A percentile compares a stretch with the other conserved stretches of the same genome.
Evolutionary conservation across 805 yeast species (phyloP).

Genomic region (Candida awuae): DNA sequence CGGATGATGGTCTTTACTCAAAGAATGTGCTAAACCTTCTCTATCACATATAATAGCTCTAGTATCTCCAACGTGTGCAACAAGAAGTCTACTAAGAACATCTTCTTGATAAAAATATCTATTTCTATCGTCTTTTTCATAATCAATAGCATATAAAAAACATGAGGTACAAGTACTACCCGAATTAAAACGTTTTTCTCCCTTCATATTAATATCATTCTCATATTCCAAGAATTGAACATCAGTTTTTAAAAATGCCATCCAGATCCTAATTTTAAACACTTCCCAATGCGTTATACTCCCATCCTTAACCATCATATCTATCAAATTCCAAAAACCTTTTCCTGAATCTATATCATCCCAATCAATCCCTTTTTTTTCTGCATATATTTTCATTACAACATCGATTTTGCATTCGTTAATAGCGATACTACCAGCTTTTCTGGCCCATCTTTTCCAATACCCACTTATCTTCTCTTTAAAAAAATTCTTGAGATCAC

Average conservation of each 20-base stretch:
- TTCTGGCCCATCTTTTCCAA: slow-evolving; percentile 71
- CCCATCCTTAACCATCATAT: slow-evolving; percentile 6
- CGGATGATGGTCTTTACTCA: slow-evolving; percentile 83
- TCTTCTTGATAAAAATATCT: slow-evolving; percentile 55
- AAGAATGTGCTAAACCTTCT: slow-evolving; percentile 67
- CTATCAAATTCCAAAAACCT: slow-evolving; percentile 11
- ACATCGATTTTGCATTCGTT: slow-evolving; percentile 1
- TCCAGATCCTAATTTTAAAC: slow-evolving; percentile 49
- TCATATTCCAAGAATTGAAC: slow-evolving; percentile 41
- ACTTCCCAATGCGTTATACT: slow-evolving; percentile 39
- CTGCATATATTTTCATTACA: background rate
- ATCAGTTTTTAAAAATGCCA: slow-evolving; percentile 62
- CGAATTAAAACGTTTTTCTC: slow-evolving; percentile 17
- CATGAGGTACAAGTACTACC: slow-evolving; percentile 32
- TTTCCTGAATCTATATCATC: slow-evolving; percentile 14
- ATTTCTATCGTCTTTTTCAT: slow-evolving; percentile 22
- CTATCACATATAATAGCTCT: slow-evolving; percentile 78
- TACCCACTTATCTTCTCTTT: slow-evolving; percentile 62
- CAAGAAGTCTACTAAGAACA: slow-evolving; percentile 57
- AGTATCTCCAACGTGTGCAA: slow-evolving; percentile 93
- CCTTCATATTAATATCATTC: slow-evolving; percentile 14
- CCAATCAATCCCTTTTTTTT: slow-evolving; percentile 3
- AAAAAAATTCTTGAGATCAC: slow-evolving; percentile 47
- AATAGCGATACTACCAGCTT: slow-evolving; percentile 15
- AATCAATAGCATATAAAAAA: slow-evolving; percentile 27